These are phyloP conservation scores for Heterobasidion occidentale DNA, from an alignment of 1,284 basidiomycete genomes.

Conservation along the genomic window DNA sequence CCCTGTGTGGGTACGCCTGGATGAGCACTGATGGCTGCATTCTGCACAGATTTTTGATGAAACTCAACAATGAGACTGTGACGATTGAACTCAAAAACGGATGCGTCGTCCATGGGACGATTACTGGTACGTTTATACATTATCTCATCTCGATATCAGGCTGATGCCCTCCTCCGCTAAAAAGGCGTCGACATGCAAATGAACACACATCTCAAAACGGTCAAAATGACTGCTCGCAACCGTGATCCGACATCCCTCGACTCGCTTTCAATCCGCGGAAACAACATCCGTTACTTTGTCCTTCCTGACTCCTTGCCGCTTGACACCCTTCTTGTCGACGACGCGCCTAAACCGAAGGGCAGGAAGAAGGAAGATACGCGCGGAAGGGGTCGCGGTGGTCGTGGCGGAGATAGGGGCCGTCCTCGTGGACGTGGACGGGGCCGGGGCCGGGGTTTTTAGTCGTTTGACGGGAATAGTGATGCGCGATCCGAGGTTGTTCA, in stretches of 20 bases:
- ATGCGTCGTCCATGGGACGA: conserved; percentile 91
- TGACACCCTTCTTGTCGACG: conserved; percentile 95
- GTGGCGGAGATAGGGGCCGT: conserved; percentile 36
- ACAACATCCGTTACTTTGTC: conserved; percentile 92
- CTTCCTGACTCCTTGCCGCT: conserved; percentile 94
- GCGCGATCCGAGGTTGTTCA: too few species aligned
- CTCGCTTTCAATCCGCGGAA: conserved; percentile 84
- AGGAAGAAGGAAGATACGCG: conserved; percentile 71
- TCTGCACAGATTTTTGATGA: conserved; percentile 87
- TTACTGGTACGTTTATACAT: conserved; percentile 66
- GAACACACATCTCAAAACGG: conserved; percentile 96
- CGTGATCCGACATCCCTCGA: conserved; percentile 81
- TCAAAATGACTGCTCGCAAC: conserved; percentile 91
- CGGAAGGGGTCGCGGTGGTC: conserved; percentile 53
- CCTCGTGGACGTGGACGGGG: conserved; percentile 39
- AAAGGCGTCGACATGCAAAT: conserved; percentile 93
- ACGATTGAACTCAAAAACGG: conserved; percentile 99
- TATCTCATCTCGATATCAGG: neutral
- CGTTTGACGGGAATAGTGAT: conserved; percentile 15
- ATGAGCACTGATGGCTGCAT: neutral
- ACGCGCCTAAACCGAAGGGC: conserved; percentile 93
- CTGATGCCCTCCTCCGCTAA: neutral
- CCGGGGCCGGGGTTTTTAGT: conserved; percentile 31
- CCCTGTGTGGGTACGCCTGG: conserved; percentile 5
- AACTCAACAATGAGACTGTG: conserved; percentile 99